Percentiles rank a stretch among this genome's conserved stretches.
Conservation (phyloP, 176 grass and related monocot genomes). For the Avena sativa region DNA sequence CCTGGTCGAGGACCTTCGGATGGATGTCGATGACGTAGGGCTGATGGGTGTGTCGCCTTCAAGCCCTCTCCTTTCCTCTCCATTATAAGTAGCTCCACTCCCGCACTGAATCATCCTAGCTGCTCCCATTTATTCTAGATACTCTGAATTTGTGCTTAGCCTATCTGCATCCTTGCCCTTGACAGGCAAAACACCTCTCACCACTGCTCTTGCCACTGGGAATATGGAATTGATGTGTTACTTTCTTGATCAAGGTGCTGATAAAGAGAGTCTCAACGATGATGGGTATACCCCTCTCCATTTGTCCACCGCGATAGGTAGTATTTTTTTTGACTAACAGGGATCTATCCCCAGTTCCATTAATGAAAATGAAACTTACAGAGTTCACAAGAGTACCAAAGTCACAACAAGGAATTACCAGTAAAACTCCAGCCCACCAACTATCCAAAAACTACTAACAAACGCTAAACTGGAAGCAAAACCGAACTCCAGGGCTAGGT, state of each 20-base stretch:
- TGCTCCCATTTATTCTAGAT: neutral
- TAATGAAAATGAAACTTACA: too few relatives aligned
- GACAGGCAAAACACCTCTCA: constrained; percentile 39
- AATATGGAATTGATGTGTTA: constrained; percentile 12
- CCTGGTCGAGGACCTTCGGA: constrained; percentile 28
- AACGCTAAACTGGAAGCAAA: too few relatives aligned
- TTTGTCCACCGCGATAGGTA: constrained; percentile 26
- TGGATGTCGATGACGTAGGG: constrained; percentile 11
- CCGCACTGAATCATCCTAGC: neutral
- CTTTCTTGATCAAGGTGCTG: constrained; percentile 47
- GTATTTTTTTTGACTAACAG: too few relatives aligned
- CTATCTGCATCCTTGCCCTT: neutral
- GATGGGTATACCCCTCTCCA: constrained; percentile 37
- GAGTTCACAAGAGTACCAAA: too few relatives aligned
- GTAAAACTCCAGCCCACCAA: too few relatives aligned
- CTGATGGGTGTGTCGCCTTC: neutral
- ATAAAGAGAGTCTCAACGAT: constrained; percentile 12
- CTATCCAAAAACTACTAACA: too few relatives aligned
- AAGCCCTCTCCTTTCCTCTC: neutral
- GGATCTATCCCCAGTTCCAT: neutral
- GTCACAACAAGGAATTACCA: too few relatives aligned
- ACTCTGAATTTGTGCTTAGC: neutral
- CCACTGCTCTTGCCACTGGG: constrained; percentile 1
- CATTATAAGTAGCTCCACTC: neutral
- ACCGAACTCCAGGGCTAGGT: too few relatives aligned